Evolutionary conservation across 2,329 filamentous ascomycete genomes (phyloP), one percentile per base, ranked within the genome.

Genomic region (Venturia carpophila): DNA sequence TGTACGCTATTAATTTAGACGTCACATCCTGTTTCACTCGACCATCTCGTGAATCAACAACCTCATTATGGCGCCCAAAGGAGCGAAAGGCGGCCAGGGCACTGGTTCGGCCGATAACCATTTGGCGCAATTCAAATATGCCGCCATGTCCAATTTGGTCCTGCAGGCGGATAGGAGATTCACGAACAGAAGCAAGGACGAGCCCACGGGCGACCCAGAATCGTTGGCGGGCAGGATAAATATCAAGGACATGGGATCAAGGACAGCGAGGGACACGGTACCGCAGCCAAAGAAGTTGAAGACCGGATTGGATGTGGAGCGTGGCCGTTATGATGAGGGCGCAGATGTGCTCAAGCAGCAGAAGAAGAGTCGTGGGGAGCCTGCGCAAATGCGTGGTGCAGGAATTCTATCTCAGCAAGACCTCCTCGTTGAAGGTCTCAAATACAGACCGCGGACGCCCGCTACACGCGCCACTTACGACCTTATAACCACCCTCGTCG

Each of bases 101-200:
- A 39, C 37, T 42, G 42, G 64, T 62, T 60, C 42, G 27, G 64
- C 62, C 42, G 68, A 71, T 42, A 68, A 80, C 69, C 80, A 94
- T 88, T 90, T 96, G 73, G 92, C 91, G 78, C 92, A 96, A 79
- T 97, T 96, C 85, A 97, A 97, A 79, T 96, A 97, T 85, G 92
- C 92, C 87, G 92, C 91, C 78, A 97, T 99, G 94, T 99, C 94
- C 81, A 99, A 99, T 87, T 89, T 99, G 91, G 94, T 99, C 75
- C 91, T 99, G 86, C 94, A 99, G 90, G 92, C 92, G 81, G 94
- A 99, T 82, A 89, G 92, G 80, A 89, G 94, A 72, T 97, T 99
- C 76, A 89, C 96, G 72, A 91, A 91, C 69, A 87, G 94, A 76
- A 87, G 92, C 72, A 92, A 88, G 71, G 93, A 99, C 78, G 95